Conservation (phyloP, 148 eudicot species). For the Silene latifolia region DNA sequence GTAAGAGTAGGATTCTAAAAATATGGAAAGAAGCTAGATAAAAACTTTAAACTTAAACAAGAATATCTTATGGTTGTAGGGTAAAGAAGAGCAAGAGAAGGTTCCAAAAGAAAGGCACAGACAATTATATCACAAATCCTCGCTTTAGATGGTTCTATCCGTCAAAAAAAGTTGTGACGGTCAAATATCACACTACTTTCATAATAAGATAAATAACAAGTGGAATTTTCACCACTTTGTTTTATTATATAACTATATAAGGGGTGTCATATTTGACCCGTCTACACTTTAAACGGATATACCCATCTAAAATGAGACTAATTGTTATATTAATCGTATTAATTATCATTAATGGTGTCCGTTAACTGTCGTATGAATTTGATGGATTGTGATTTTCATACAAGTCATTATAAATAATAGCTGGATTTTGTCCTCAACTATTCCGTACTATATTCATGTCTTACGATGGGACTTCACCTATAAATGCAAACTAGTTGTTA, state of each 20-base stretch:
- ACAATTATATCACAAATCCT: no score
- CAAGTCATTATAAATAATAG: background rate
- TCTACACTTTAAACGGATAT: no score
- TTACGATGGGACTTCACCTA: background rate
- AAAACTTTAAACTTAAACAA: background rate
- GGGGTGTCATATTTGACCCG: no score
- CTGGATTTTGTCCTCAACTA: background rate
- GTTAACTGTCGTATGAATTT: slow-evolving; percentile 2
- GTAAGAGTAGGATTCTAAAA: no score
- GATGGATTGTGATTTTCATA: slow-evolving; percentile 4
- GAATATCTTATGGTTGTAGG: background rate
- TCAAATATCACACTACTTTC: no score
- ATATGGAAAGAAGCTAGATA: no score
- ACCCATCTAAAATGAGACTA: no score
- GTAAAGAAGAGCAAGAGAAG: background rate
- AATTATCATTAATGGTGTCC: background rate
- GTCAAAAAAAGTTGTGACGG: no score
- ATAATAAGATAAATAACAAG: no score
- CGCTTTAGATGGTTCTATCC: no score
- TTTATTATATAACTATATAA: no score
- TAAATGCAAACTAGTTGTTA: background rate
- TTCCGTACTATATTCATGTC: background rate
- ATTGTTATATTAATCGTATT: background rate
- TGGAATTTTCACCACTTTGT: no score
- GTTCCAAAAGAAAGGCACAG: background rate